Percentiles rank a stretch among this genome's conserved stretches.
Conservation (phyloP, 495 filamentous ascomycete genomes). For the Penicillium argentinense region DNA sequence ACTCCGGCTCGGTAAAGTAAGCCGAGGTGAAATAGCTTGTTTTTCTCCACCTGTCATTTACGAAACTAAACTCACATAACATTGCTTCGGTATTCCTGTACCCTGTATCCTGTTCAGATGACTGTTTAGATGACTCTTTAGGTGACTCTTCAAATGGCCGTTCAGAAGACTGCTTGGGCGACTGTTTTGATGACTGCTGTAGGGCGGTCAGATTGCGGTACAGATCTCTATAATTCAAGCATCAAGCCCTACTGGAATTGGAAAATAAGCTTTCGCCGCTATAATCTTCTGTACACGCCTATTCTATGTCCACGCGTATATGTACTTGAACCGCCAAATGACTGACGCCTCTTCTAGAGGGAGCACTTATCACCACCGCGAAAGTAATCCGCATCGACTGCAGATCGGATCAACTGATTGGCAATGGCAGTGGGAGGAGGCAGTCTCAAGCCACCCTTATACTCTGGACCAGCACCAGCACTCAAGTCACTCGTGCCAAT, state of each 20-base stretch:
- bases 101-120: too few relatives aligned
- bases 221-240: too few relatives aligned
- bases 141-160: too few relatives aligned
- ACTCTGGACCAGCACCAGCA: slow-evolving; percentile 59
- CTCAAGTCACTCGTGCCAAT: slow-evolving; percentile 65
- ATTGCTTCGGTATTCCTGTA: too few relatives aligned
- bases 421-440: slow-evolving; percentile 80
- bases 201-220: too few relatives aligned
- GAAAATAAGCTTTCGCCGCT: neutral
- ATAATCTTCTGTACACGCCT: neutral
- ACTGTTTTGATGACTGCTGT: too few relatives aligned
- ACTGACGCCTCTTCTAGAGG: slow-evolving; percentile 31
- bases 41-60: slow-evolving; percentile 2
- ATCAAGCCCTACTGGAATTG: too few relatives aligned
- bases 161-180: too few relatives aligned
- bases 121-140: too few relatives aligned
- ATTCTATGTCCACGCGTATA: slow-evolving; percentile 8
- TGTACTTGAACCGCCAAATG: slow-evolving; percentile 1
- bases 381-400: slow-evolving; percentile 51
- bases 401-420: slow-evolving; percentile 62
- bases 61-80: too few relatives aligned
- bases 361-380: slow-evolving; percentile 32
- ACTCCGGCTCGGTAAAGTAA: too few relatives aligned
- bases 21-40: too few relatives aligned
- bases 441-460: slow-evolving; percentile 68